Percentiles rank a stretch among this genome's conserved stretches.
Conservation (phyloP, 2,329 filamentous ascomycete species). For the Aspergillus fumigatus region DNA sequence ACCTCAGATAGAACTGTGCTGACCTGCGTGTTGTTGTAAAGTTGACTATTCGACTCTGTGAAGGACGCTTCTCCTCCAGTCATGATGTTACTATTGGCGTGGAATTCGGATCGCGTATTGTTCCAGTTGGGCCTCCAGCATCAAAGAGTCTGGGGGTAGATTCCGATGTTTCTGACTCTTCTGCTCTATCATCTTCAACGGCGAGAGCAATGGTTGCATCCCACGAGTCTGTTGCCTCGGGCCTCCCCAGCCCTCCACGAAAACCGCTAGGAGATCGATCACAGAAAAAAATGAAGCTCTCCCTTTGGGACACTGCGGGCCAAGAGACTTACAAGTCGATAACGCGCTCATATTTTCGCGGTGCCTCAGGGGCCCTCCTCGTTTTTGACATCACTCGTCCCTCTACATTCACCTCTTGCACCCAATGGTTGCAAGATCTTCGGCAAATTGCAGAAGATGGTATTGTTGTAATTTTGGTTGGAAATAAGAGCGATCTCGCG, state of each 20-base stretch:
- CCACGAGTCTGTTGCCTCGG: slow-evolving; percentile 17
- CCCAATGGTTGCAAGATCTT: slow-evolving; percentile 89
- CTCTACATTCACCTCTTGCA: slow-evolving; percentile 80
- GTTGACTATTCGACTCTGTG: slow-evolving; percentile 90
- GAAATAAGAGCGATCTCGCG: slow-evolving; percentile 88
- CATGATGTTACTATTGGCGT: slow-evolving; percentile 98
- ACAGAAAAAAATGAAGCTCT: slow-evolving; percentile 85
- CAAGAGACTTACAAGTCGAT: slow-evolving; percentile 98
- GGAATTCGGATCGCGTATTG: slow-evolving; percentile 90
- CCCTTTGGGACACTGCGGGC: slow-evolving; percentile 91
- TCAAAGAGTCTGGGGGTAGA: slow-evolving; percentile 55
- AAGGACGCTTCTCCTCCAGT: slow-evolving; percentile 88
- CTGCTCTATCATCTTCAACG: slow-evolving; percentile 9
- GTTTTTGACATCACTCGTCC: slow-evolving; percentile 92
- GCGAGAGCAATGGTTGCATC: slow-evolving; percentile 7
- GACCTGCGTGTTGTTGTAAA: slow-evolving; percentile 37
- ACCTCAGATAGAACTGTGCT: slow-evolving; percentile 1
- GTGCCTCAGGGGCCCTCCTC: slow-evolving; percentile 70
- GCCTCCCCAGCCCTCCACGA: slow-evolving; percentile 33
- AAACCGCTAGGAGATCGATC: slow-evolving; percentile 32
- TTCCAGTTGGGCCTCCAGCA: slow-evolving; percentile 81
- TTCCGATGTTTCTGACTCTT: slow-evolving; percentile 25
- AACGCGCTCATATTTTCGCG: slow-evolving; percentile 88
- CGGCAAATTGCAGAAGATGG: slow-evolving; percentile 92
- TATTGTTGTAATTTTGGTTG: slow-evolving; percentile 90